Base-by-base conservation (phyloP, 1,284 basidiomycete species). In the Papiliotrema flavescens region DNA sequence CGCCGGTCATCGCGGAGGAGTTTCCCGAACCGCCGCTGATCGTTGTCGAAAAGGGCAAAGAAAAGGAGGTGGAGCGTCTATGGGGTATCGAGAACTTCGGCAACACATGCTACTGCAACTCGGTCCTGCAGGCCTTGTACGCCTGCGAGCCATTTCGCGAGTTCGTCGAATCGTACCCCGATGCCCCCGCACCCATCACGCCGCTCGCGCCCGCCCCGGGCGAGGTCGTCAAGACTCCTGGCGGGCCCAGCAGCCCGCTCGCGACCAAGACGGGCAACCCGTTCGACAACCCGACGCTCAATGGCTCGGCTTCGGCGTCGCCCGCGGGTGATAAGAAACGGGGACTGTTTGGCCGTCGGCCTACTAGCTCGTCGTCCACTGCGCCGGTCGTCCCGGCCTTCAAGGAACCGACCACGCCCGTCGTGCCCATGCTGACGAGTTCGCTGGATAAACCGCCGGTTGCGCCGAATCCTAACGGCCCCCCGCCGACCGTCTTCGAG, bases 31-130 rank as follows among this genome's bases (percentile, higher is more conserved):
- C 36, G 3, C 28, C 28, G 11, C 26, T 39, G 24, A 47, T 48
- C 39, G 20, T 47, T 9, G 52, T 42, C 19, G 43, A 46, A 19
- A 66, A 62, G 42, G 64, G 64, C 49, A 70, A 64, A 34, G 58
- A 53, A 35, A 59, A 63, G 23, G 62, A 70, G 11, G 66, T 69
- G 17, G 79, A 80, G 51, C 59, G 73, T 2, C 71, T 79, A 49
- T 94, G 92, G 81, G 92, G 92, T 20, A 80, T 95, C 49, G 92
- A 94, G 81, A 96, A 96, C 77, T 89, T 89, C 76, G 88, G 87
- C 43, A 90, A 90, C 73, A 90, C 87, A 32, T 90, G 88, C 78
- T 98, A 98, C 76, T 93, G 89, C 79, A 98, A 98, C 78, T 98
- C 95, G 17, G 90, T 98, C 26, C 82, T 98, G 11, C 95, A 98